phyloP scores from a whole-genome alignment of 1,284 basidiomycete species.

The Tremellales sp. region DNA sequence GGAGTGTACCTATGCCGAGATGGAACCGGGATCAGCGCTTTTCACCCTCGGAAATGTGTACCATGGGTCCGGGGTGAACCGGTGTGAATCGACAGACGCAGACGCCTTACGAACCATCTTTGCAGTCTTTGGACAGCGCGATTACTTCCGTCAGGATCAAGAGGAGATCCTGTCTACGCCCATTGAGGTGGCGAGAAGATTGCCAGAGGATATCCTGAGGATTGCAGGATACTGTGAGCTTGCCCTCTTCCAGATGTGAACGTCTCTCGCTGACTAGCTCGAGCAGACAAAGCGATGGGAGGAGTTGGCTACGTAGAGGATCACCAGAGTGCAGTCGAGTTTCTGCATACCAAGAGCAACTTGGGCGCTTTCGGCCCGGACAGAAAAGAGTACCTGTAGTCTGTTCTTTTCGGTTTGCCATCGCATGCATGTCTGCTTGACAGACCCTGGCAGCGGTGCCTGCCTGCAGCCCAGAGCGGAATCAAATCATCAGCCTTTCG shows the following conservation, averaged over 20 bases:
- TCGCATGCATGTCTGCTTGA: no score
- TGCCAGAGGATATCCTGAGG: slow-evolving; percentile 20
- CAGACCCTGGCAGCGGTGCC: no score
- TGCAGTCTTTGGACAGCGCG: slow-evolving; percentile 22
- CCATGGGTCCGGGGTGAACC: slow-evolving; percentile 23
- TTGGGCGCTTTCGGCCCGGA: no score
- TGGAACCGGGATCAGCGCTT: slow-evolving; percentile 23
- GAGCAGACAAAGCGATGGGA: slow-evolving; percentile 18
- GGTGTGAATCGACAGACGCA: slow-evolving; percentile 13
- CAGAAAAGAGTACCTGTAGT: no score
- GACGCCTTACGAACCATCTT: slow-evolving; percentile 21
- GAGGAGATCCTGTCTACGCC: slow-evolving; percentile 22
- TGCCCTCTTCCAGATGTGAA: no score
- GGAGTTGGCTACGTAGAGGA: slow-evolving; percentile 23
- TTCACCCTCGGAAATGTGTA: slow-evolving; percentile 22
- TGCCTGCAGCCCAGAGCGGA: no score
- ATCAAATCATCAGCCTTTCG: no score
- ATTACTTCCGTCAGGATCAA: slow-evolving; percentile 23
- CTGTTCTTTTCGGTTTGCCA: no score
- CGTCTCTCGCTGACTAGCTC: no score
- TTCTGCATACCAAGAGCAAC: slow-evolving; percentile 2
- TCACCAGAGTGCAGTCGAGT: slow-evolving; percentile 16
- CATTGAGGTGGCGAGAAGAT: slow-evolving; percentile 13
- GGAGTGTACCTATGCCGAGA: slow-evolving; percentile 20
- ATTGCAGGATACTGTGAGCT: slow-evolving; percentile 22